phyloP scores from a whole-genome alignment of 2,329 filamentous ascomycete species.

The Phaeophleospora eucalypticola region DNA sequence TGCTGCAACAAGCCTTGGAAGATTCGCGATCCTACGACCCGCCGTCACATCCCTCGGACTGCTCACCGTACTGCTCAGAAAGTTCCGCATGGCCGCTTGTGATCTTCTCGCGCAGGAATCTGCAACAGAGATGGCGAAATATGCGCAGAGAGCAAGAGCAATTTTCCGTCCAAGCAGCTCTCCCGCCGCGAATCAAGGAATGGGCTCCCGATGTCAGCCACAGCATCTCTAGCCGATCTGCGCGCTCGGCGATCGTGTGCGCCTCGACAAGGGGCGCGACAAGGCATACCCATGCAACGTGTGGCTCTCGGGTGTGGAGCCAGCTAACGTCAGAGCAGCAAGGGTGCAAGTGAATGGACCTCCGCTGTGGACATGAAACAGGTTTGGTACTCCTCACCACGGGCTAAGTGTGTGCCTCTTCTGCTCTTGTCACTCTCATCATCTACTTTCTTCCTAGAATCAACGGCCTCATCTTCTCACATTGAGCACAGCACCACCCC shows the following conservation, averaged over 20 bases:
- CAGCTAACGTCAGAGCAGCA: not conserved
- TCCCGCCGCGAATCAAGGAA: not conserved
- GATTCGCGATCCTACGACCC: not conserved
- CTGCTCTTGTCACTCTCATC: constrained; percentile 5
- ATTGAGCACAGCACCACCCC: constrained; percentile 5
- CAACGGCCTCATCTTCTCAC: not conserved
- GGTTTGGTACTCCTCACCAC: constrained; percentile 18
- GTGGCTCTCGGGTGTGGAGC: not conserved
- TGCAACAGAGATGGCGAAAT: too few relatives aligned
- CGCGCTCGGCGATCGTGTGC: not conserved
- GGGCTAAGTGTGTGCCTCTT: constrained; percentile 13
- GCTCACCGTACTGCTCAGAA: too few relatives aligned
- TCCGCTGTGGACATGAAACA: constrained; percentile 15
- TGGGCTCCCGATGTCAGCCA: not conserved
- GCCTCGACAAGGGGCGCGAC: not conserved
- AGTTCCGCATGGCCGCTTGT: too few relatives aligned
- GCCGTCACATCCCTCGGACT: not conserved
- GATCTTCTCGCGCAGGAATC: too few relatives aligned
- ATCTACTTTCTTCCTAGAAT: constrained; percentile 1
- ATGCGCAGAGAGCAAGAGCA: too few relatives aligned
- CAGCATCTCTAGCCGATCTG: not conserved
- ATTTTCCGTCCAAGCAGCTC: too few relatives aligned
- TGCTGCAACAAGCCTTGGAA: not conserved
- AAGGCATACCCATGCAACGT: not conserved
- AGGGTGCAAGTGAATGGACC: not conserved